Base-by-base conservation (phyloP, 306 rosid genomes). In the Castanea sativa region DNA sequence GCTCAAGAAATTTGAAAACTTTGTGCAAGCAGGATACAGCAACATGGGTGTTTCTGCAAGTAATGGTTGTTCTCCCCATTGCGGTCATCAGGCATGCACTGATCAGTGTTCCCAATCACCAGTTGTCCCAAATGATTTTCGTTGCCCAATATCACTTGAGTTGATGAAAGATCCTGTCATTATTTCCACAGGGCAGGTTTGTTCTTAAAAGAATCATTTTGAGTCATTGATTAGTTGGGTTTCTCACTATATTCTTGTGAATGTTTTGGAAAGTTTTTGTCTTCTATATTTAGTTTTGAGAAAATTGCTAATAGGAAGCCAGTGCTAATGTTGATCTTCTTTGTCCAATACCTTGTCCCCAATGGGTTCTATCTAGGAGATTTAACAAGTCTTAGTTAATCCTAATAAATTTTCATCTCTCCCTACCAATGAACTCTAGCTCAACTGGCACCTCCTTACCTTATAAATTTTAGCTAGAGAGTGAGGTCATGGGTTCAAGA, bases 161-260 rank as follows among this genome's bases (percentile, higher is more conserved):
- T 86, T 94, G 80, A 94, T 94, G 96, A 94, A 87, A 75, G 97
- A 92, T 88, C 98, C 98, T 18, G 97, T 94, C 73, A 89, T 94
- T 76, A 88, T 94, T 77, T 92, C 89, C 59, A 91, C 98, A 8
- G 97, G 98, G 77, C 98, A 94, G 97, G 98, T 94, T 83, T 78
- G 67, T 83, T 9, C 63, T 67, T 32, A 33, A 78, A 51, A 55
- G 6, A 30, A 15, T 1, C 8, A n/a, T 8, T 33, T 13, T 9
- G 33, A 35, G 25, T 19, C 9, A 11, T 7, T 35, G 4, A 3
- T 67, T 43, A 59, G 11, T 10, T 19, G 38, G 72, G 25, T 67
- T 67, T 13, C 51, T 32, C 38, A 6, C n/a, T 33, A 11, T 9
- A 67, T 8, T 67, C 23, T 35, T 67, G 33, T 67, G 70, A 4